These are phyloP conservation scores for Blechomonas ayalai DNA, from an alignment of 208 protist species.

Conservation along the genomic window DNA sequence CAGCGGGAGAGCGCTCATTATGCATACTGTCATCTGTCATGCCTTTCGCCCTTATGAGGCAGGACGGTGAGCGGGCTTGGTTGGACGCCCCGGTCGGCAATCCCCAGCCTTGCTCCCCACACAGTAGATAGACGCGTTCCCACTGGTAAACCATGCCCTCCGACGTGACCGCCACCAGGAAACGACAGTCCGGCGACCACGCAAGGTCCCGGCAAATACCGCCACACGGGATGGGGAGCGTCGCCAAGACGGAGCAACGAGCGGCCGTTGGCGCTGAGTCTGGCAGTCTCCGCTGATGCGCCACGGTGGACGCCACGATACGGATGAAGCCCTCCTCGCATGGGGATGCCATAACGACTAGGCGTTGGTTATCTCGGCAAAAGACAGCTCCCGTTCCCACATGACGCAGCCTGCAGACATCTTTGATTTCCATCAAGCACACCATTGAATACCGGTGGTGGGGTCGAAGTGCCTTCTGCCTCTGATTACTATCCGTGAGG, in stretches of 20 bases:
- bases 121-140: slow-evolving; percentile 36
- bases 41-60: too few relatives aligned
- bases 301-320: slow-evolving; percentile 11
- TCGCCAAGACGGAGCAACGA: slow-evolving; percentile 18
- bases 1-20: too few relatives aligned
- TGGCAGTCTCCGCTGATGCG: slow-evolving; percentile 3
- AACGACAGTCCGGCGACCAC: slow-evolving; percentile 45
- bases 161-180: slow-evolving; percentile 37
- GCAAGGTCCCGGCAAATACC: slow-evolving; percentile 38
- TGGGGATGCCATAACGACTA: slow-evolving; percentile 26
- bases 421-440: slow-evolving; percentile 24
- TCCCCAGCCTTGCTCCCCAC: too few relatives aligned
- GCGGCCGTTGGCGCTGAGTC: neutral
- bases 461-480: neutral
- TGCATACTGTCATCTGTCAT: too few relatives aligned
- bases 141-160: slow-evolving; percentile 57
- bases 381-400: slow-evolving; percentile 30
- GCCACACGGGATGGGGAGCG: slow-evolving; percentile 40
- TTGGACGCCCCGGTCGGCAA: too few relatives aligned
- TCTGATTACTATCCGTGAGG: too few relatives aligned
- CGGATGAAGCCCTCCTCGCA: slow-evolving; percentile 62
- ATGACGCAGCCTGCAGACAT: slow-evolving; percentile 39
- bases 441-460: slow-evolving; percentile 21
- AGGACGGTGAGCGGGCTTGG: too few relatives aligned
- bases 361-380: slow-evolving; percentile 31